Evolutionary conservation across 805 yeast genomes (phyloP).

Genomic region (Suhomyces prunicola): DNA sequence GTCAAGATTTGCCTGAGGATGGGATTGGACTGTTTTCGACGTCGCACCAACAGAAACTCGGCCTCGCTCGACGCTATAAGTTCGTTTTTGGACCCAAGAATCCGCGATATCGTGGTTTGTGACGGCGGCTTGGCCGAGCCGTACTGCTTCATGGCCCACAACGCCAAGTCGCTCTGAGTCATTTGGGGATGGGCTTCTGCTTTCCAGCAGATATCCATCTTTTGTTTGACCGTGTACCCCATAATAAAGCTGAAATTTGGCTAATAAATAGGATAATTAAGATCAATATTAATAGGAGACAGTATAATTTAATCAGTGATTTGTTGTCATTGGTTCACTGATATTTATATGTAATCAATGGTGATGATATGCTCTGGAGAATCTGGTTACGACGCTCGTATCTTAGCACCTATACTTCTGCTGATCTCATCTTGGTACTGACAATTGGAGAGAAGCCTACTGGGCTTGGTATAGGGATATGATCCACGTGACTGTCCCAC

Average conservation of each 20-base stretch:
- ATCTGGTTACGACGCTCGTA: not conserved
- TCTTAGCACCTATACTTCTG: not conserved
- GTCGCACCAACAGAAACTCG: conserved; percentile 48
- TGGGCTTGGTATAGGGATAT: not conserved
- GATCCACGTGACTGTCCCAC: not conserved
- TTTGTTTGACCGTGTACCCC: conserved; percentile 61
- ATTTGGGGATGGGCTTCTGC: conserved; percentile 64
- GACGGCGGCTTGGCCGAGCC: conserved; percentile 55
- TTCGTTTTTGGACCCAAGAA: conserved; percentile 55
- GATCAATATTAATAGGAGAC: no score
- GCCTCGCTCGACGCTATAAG: conserved; percentile 48
- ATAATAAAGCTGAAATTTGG: conserved; percentile 25
- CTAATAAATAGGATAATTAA: no score
- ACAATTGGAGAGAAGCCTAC: not conserved
- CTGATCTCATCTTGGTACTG: not conserved
- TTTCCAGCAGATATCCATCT: conserved; percentile 64
- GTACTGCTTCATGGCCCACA: conserved; percentile 59
- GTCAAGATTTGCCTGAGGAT: conserved; percentile 55
- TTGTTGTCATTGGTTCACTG: not conserved
- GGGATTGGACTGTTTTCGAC: conserved; percentile 55
- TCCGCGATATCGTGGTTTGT: conserved; percentile 64
- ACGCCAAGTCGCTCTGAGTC: conserved; percentile 64
- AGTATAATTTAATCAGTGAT: not conserved
- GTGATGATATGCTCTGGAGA: no score
- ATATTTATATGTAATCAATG: no score